Evolutionary conservation across 257 asterid species (phyloP).

Genomic region (Schizonepeta tenuifolia): DNA sequence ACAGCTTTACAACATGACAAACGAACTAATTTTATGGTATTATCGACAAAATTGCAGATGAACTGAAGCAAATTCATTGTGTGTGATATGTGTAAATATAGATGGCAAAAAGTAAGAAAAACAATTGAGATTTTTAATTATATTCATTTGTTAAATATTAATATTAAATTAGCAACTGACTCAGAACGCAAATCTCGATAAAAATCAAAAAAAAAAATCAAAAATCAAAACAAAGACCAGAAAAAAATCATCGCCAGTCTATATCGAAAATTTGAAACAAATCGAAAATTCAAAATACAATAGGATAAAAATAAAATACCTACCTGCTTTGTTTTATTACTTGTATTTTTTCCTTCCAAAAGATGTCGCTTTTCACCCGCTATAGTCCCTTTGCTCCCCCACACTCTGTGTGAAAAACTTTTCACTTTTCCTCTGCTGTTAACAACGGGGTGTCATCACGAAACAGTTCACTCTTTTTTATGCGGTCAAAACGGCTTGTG

Average conservation of each 20-base stretch:
- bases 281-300: conserved; percentile 3
- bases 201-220: background rate
- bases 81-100: conserved; percentile 31
- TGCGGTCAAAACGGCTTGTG: conserved; percentile 48
- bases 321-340: conserved; percentile 36
- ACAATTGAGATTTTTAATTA: background rate
- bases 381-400: conserved; percentile 6
- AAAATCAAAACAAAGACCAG: conserved; percentile 4
- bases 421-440: conserved; percentile 24
- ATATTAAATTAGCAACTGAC: too few species aligned
- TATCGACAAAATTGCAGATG: conserved; percentile 30
- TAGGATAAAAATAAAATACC: background rate
- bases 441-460: background rate
- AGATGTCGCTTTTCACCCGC: background rate
- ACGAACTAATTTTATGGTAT: conserved; percentile 14
- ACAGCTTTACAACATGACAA: conserved; percentile 37
- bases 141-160: too few species aligned
- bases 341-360: background rate
- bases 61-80: conserved; percentile 21
- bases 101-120: conserved; percentile 22
- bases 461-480: conserved; percentile 40
- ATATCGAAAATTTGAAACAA: conserved; percentile 38
- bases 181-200: conserved; percentile 55
- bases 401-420: conserved; percentile 7
- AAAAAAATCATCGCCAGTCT: conserved; percentile 5